A percentile compares a stretch with the other conserved stretches of the same genome.
Evolutionary conservation across 2,329 filamentous ascomycete species (phyloP).

Genomic region (Nemania serpens): DNA sequence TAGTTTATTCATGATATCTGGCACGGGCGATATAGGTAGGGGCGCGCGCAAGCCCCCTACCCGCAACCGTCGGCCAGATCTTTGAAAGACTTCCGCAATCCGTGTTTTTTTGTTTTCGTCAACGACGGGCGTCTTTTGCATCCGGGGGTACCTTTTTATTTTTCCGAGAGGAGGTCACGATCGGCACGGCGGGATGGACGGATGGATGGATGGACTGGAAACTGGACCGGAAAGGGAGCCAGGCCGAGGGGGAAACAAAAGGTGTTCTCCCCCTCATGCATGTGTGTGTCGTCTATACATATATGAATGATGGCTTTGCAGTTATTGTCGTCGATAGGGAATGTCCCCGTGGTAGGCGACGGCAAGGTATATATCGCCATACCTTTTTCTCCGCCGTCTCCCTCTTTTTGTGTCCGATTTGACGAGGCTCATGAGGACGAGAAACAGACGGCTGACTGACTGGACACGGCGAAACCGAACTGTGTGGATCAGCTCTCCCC

Average conservation of each 20-base stretch:
- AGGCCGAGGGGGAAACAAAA: not conserved
- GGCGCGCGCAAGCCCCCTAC: slow-evolving; percentile 9
- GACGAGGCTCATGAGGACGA: not conserved
- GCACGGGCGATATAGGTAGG: slow-evolving; percentile 20
- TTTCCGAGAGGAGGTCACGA: slow-evolving; percentile 6
- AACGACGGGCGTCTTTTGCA: slow-evolving; percentile 26
- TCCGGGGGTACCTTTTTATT: slow-evolving; percentile 11
- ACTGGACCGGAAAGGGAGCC: not conserved
- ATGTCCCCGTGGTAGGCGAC: not conserved
- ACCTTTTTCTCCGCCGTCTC: slow-evolving; percentile 4
- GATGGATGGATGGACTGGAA: slow-evolving; percentile 8
- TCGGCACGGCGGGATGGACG: slow-evolving; percentile 7
- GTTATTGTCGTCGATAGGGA: slow-evolving; percentile 7
- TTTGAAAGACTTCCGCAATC: slow-evolving; percentile 29
- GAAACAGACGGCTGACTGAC: not conserved
- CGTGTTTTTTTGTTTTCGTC: slow-evolving; percentile 24
- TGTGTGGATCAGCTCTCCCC: slow-evolving; percentile 28
- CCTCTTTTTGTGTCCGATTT: not conserved
- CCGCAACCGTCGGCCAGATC: slow-evolving; percentile 19
- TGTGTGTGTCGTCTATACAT: slow-evolving; percentile 16
- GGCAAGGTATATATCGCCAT: slow-evolving; percentile 17
- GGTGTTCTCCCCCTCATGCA: not conserved
- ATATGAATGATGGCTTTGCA: not conserved
- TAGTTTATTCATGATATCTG: slow-evolving; percentile 24
- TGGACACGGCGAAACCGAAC: slow-evolving; percentile 11